These are phyloP conservation scores for Alternaria sp. DNA, from an alignment of 2,329 filamentous ascomycete genomes.

Conservation along the genomic window DNA sequence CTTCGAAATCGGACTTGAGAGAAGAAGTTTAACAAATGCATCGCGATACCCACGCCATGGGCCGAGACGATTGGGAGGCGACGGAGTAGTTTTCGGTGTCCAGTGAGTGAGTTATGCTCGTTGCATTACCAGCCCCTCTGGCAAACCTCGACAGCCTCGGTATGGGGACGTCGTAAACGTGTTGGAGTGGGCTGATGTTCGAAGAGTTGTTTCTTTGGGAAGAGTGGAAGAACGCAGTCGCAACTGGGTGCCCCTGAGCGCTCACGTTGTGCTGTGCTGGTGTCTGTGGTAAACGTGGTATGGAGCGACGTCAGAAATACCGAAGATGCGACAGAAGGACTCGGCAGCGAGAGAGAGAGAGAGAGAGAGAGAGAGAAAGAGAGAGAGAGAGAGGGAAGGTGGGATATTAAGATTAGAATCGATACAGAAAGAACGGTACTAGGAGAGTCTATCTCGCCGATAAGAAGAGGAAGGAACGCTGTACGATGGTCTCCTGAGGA, in stretches of 20 bases:
- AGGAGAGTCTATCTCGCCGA: constrained; percentile 10
- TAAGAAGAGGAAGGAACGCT: constrained; percentile 22
- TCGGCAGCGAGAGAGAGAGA: constrained; percentile 16
- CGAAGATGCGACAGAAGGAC: constrained; percentile 7
- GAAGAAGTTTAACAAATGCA: constrained; percentile 26
- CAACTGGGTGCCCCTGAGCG: not conserved
- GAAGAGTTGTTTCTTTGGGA: not conserved
- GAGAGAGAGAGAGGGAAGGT: not conserved
- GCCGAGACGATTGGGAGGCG: not conserved
- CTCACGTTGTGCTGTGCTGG: not conserved
- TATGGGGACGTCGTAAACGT: constrained; percentile 1
- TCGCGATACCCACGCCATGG: constrained; percentile 25
- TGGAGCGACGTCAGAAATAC: constrained; percentile 12
- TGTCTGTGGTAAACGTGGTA: constrained; percentile 7
- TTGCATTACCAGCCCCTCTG: not conserved
- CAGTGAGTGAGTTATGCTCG: not conserved
- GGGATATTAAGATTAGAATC: constrained; percentile 22
- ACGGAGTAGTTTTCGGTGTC: constrained; percentile 3
- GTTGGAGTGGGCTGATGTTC: not conserved
- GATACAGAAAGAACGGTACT: constrained; percentile 20
- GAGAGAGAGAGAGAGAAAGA: too few relatives aligned
- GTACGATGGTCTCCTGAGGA: constrained; percentile 7
- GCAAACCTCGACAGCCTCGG: constrained; percentile 7
- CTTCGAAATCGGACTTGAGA: constrained; percentile 20
- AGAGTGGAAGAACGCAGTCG: not conserved